Conservation (phyloP, 495 filamentous ascomycete genomes). For the Hypoxylon fragiforme region DNA sequence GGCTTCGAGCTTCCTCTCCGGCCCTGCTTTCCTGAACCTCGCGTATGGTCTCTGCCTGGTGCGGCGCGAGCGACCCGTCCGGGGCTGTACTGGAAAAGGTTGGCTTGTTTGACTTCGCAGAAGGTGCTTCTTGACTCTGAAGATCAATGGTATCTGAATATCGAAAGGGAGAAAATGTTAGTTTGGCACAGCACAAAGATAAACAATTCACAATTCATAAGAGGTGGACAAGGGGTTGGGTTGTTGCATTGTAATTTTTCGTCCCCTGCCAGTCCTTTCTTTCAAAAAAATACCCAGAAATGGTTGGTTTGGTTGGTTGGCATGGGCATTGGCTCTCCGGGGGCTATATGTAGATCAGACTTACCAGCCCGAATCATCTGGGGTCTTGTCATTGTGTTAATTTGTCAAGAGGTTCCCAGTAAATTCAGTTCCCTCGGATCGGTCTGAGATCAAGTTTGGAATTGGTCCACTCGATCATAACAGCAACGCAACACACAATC, state of each 20-base stretch:
- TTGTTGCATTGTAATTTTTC: conserved; percentile 32
- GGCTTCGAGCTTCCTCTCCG: conserved; percentile 63
- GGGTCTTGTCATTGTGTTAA: conserved; percentile 69
- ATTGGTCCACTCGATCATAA: conserved; percentile 21
- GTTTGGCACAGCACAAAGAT: conserved; percentile 24
- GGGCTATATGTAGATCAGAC: conserved; percentile 26
- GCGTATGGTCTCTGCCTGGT: conserved; percentile 81
- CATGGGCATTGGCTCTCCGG: neutral
- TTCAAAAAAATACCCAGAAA: neutral
- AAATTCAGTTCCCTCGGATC: conserved; percentile 34
- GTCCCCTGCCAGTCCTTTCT: conserved; percentile 9
- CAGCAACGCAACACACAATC: no score
- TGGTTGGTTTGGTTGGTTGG: conserved; percentile 13
- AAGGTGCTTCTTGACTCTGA: conserved; percentile 78
- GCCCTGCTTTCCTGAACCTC: conserved; percentile 75
- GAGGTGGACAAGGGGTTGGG: conserved; percentile 23
- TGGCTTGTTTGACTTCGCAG: conserved; percentile 72
- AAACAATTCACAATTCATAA: conserved; percentile 15
- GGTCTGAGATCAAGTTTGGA: conserved; percentile 18
- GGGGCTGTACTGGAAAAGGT: conserved; percentile 37
- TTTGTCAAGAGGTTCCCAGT: conserved; percentile 18
- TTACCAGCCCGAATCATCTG: conserved; percentile 79
- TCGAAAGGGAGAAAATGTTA: conserved; percentile 27
- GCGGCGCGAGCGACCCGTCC: conserved; percentile 67
- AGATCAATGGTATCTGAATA: conserved; percentile 89